Evolutionary conservation across 192 early-diverging fungal species (phyloP), one percentile per base, ranked within the genome.

Genomic region (Umbelopsis ramanniana): DNA sequence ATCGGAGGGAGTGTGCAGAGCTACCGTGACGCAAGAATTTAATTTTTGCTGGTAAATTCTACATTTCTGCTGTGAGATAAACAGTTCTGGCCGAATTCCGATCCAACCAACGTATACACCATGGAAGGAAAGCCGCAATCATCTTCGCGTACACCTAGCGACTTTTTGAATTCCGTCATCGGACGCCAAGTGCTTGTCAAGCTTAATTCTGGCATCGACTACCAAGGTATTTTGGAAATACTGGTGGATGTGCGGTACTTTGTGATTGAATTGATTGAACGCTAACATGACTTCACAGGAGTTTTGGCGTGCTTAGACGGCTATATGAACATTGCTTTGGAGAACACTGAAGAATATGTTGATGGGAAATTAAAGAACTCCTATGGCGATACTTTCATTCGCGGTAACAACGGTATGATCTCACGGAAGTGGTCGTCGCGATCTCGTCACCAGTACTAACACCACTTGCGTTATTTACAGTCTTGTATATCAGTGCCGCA

Each of bases 291-390:
- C 14, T 46, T 24, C 47, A 17, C 74, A 94, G 93, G 93, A 23
- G 86, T 91, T 11, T 82, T 97, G 48, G 93, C 95, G 17, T 97
- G 96, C 79, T 77, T 99, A 70, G 96, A 99, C 77, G 95, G 95
- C 12, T 98, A 94, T 72, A 94, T 94, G 96, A 97, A 99, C 82
- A 97, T 99, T 84, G 97, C 95, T 14, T 70, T 99, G 77, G 97
- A 97, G 82, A 88, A 96, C 69, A 97, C 96, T 6, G 91, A 97
- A 73, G 97, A 99, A 82, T 97, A 92, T 66, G 96, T 97, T 33
- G 91, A 97, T 76, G 97, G 97, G n/a, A 84, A 92, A 67, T 81
- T 95, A 38, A 96, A 92, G 70, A 96, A 97, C 84, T 90, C 85
- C 66, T 99, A 96, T 77, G 96, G 96, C 23, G 97, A 99, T 71